Base-by-base conservation (phyloP, 257 asterid genomes). In the Euphrasia confusa region DNA sequence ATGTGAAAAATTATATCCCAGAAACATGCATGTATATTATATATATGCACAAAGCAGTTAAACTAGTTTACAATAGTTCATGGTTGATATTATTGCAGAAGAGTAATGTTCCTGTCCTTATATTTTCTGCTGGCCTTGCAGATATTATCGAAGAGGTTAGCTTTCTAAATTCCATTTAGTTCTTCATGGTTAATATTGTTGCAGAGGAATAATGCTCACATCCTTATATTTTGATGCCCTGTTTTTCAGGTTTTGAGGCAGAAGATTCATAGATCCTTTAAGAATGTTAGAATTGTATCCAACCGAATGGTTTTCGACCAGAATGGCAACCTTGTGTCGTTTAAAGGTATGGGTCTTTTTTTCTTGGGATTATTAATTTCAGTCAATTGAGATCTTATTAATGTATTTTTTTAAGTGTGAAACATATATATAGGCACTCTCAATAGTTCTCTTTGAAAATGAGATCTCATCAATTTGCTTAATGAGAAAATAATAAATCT, bases 141-240 rank as follows among this genome's bases (percentile, higher is more conserved):
- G 96, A 90, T 76, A 87, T 87, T 71, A 90, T 90, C 76, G 96
- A 90, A 84, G 97, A 90, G 96, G 96, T 85, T 56, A 77, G 85
- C 58, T 61, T 58, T 72, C 67, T 54, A 53, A 32, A 53, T 66
- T 62, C 26, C 53, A 58, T 39, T 69, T 68, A 24, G 48, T 30
- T 69, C 28, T 27, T 72, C 44, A 53, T 39, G 18, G 69, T 42
- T 69, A 57, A 63, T 52, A 42, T 42, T 9, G n/a, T 42, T 9
- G 48, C 48, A 42, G 48, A 42, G n/a, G 48, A 42, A 2, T 42
- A 7, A 7, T 42, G 48, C 9, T 7, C 48, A 42, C 48, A 74
- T 45, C 58, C 78, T 80, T 71, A 70, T 42, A 17, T 64, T 54
- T 13, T 47, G 58, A 42, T 68, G 59, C 74, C 65, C 73, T 68